Conservation (phyloP, 257 asterid species). For the Nemophila menziesii region DNA sequence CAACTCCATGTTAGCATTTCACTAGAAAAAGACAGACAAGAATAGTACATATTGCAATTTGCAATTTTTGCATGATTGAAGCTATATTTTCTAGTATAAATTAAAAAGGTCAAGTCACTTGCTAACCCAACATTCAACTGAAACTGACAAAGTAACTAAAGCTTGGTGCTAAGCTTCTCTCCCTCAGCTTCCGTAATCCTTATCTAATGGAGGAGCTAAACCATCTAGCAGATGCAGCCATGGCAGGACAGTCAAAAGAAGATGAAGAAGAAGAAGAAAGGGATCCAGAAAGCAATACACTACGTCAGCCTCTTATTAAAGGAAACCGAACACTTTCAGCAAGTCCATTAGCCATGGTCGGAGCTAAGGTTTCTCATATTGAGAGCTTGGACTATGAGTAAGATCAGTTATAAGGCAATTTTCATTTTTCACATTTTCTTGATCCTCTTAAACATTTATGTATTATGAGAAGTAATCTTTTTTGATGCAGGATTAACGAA, state of each 20-base stretch:
- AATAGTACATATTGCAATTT: not conserved
- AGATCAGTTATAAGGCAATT: slow-evolving; percentile 12
- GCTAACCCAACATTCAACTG: not conserved
- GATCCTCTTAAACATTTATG: slow-evolving; percentile 1
- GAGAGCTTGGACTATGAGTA: slow-evolving; percentile 96
- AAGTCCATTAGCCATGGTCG: slow-evolving; percentile 56
- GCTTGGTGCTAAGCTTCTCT: not conserved
- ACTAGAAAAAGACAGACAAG: not conserved
- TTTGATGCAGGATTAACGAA: slow-evolving; percentile 61
- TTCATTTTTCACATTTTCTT: not conserved
- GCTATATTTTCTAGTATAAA: no score
- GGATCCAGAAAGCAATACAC: slow-evolving; percentile 54
- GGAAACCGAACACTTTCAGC: slow-evolving; percentile 44
- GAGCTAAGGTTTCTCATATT: slow-evolving; percentile 69
- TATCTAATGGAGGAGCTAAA: slow-evolving; percentile 1
- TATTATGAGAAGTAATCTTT: not conserved
- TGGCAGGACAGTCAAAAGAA: slow-evolving; percentile 15
- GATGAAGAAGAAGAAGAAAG: slow-evolving; percentile 30
- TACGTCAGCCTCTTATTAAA: slow-evolving; percentile 60
- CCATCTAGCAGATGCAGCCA: slow-evolving; percentile 14
- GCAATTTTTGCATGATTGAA: no score
- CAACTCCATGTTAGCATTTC: not conserved
- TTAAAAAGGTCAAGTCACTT: not conserved
- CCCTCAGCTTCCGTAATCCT: not conserved
- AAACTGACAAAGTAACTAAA: not conserved